These are phyloP conservation scores for Phytophthora brassicae DNA, from an alignment of 352 stramenopile species.

Conservation along the genomic window DNA sequence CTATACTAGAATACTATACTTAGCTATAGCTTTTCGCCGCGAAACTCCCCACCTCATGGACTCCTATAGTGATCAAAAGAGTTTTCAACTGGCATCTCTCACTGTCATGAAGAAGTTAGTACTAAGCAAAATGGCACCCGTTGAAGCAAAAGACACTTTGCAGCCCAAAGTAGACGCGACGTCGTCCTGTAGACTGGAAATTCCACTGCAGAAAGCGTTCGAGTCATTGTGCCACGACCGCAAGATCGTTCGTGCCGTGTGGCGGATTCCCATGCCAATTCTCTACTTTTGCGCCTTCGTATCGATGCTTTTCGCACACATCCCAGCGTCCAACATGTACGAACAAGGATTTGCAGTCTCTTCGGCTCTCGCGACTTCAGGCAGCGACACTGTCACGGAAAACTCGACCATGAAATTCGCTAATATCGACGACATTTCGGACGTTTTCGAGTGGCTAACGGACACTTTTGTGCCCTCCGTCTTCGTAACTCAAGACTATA, in stretches of 20 bases:
- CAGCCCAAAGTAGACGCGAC: not conserved
- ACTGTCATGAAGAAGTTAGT: conserved; percentile 29
- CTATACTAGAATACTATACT: too few relatives aligned
- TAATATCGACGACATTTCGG: conserved; percentile 39
- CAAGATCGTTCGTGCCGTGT: conserved; percentile 31
- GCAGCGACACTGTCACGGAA: conserved; percentile 45
- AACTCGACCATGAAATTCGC: conserved; percentile 50
- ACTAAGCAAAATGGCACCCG: not conserved
- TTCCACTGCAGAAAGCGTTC: conserved; percentile 31
- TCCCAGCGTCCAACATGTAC: conserved; percentile 40
- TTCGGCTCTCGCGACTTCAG: conserved; percentile 37
- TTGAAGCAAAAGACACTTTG: not conserved
- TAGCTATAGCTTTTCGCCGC: too few relatives aligned
- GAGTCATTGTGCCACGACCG: conserved; percentile 42
- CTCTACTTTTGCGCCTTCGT: conserved; percentile 49
- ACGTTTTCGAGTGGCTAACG: conserved; percentile 52
- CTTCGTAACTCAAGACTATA: conserved; percentile 59
- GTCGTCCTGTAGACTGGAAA: not conserved
- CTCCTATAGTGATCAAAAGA: too few relatives aligned
- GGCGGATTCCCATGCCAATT: conserved; percentile 36
- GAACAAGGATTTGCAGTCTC: conserved; percentile 37
- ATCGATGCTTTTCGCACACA: conserved; percentile 47
- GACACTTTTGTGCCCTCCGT: conserved; percentile 42
- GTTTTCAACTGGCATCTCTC: too few relatives aligned
- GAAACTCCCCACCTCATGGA: too few relatives aligned